Base-by-base conservation (phyloP, 2,329 filamentous ascomycete species). In the Trichophyton verrucosum region DNA sequence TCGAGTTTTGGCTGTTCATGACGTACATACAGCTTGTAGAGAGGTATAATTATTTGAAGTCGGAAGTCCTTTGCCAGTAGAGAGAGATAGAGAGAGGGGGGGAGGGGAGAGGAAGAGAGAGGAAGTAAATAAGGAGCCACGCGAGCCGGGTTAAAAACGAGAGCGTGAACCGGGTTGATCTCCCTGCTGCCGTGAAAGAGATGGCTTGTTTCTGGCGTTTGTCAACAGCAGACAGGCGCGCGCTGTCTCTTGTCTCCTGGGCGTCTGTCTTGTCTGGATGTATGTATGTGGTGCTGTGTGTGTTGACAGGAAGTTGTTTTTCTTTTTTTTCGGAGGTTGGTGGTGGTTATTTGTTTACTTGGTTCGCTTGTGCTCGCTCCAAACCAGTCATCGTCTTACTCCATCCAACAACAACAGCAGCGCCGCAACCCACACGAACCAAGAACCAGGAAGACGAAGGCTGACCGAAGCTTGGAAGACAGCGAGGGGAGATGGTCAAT, bases 1-100 rank as follows among this genome's bases (percentile, higher is more conserved):
- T 57, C 55, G 55, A 44, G 55, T 57, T 57, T 13, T 57, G 55
- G 55, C 55, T 42, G 17, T 20, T 44, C 55, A 57, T 57, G 55
- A 44, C 40, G 55, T 7, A 36, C 51, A 53, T 17, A 38, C 40
- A 44, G 40, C 40, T n/a, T n/a, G 15, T 44, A 30, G 15, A 44
- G 46, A 51, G 46, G 22, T 22, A 51, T 27, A 17, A 20, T 51
- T 30, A 38, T 38, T 6, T 27, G 22, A 53, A 13, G 15, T 15
- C 24, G 1, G 13, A 11, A 20, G 51, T 17, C 51, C 27, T 27
- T 27, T 30, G 51, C 33, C 33, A 38, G 33, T 36, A 9, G 15
- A n/a, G 5, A 36, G 51, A 11, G 6, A 55, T 7, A 24, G 24
- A 55, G 49, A 33, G 13, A 7, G 8, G 1, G 27, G 6, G 8